phyloP scores from a whole-genome alignment of 345 rosid species.

The Barbarea vulgaris region DNA sequence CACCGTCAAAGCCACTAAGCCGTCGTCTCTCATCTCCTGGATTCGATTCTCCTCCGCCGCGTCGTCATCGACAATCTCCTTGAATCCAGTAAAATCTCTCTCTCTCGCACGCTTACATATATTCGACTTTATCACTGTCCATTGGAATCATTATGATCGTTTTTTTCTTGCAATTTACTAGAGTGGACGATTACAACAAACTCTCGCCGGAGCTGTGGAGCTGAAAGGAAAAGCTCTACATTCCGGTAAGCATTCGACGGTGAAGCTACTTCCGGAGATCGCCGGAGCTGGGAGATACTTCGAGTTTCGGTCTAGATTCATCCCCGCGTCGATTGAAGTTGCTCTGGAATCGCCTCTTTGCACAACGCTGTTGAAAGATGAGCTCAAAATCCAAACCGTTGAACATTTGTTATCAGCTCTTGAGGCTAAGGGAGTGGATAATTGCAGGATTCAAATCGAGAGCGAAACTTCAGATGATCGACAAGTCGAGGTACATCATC shows the following conservation, averaged over 20 bases:
- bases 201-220: slow-evolving; percentile 62
- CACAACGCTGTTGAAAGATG: slow-evolving; percentile 67
- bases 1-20: slow-evolving; percentile 49
- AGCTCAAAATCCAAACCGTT: slow-evolving; percentile 60
- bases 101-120: not conserved
- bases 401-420: slow-evolving; percentile 92
- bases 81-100: slow-evolving; percentile 29
- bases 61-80: slow-evolving; percentile 12
- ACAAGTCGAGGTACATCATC: slow-evolving; percentile 53
- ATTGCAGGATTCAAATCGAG: slow-evolving; percentile 67
- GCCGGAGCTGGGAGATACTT: slow-evolving; percentile 81
- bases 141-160: not conserved
- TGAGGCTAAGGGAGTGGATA: slow-evolving; percentile 76
- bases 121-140: not conserved
- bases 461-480: slow-evolving; percentile 39
- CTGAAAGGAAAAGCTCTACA: slow-evolving; percentile 60
- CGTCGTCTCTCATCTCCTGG: slow-evolving; percentile 60
- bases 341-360: slow-evolving; percentile 66
- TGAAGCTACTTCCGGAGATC: slow-evolving; percentile 59
- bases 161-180: slow-evolving; percentile 12
- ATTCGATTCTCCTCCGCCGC: slow-evolving; percentile 44
- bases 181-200: slow-evolving; percentile 79
- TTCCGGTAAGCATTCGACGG: slow-evolving; percentile 69
- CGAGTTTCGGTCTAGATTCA: slow-evolving; percentile 47
- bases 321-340: slow-evolving; percentile 70